A percentile compares a stretch with the other conserved stretches of the same genome.
phyloP scores from a whole-genome alignment of 2,329 filamentous ascomycete genomes.

The Neopestalotiopsis rosae region DNA sequence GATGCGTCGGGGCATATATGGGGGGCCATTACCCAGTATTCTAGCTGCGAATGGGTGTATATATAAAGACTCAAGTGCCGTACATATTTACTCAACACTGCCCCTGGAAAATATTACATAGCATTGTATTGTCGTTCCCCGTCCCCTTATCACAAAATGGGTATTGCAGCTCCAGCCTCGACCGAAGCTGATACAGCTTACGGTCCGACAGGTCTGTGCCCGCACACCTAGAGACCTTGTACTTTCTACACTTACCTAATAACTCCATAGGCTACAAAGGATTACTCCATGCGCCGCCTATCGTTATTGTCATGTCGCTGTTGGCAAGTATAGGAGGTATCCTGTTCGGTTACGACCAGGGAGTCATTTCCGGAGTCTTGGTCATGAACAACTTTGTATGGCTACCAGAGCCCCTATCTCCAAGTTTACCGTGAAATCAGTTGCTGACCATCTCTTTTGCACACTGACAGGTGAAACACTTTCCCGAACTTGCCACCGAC shows the following conservation, averaged over 20 bases:
- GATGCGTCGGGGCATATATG: neutral
- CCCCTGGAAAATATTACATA: neutral
- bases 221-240: neutral
- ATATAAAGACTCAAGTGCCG: neutral
- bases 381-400: slow-evolving; percentile 51
- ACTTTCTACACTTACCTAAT: neutral
- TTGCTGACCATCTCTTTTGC: neutral
- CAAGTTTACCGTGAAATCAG: neutral
- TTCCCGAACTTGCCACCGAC: slow-evolving; percentile 44
- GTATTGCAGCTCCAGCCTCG: neutral
- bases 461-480: slow-evolving; percentile 30
- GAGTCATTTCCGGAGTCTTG: slow-evolving; percentile 52
- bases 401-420: slow-evolving; percentile 33
- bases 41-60: neutral
- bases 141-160: neutral
- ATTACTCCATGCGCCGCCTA: neutral
- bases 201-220: neutral
- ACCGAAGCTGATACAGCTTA: neutral
- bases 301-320: neutral
- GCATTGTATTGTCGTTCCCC: neutral
- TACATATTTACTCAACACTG: neutral
- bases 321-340: slow-evolving; percentile 40
- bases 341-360: slow-evolving; percentile 56
- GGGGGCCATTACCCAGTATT: neutral
- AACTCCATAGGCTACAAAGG: neutral